Base-by-base conservation (phyloP, 202 grass and related monocot species). In the Carex sylvatica region DNA sequence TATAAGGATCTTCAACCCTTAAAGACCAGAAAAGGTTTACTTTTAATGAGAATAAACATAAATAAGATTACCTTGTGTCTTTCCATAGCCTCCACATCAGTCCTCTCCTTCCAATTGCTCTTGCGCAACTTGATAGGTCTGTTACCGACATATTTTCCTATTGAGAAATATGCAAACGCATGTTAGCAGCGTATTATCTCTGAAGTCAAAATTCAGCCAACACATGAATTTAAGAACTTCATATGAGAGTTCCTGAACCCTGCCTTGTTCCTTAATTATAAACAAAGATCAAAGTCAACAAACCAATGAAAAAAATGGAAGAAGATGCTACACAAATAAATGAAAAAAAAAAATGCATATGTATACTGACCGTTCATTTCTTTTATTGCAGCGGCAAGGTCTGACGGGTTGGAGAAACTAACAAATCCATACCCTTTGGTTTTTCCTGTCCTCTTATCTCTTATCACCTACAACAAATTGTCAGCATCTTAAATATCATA, bases 21-120 rank as follows among this genome's bases (percentile, higher is more conserved):
- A n/a, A 86, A 18, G 77, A 55, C n/a, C 20, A 26, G 78, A 10
- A 9, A 6, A 61, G 72, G 13, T n/a, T 76, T 40, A 31, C 2
- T 0, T 67, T 46, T 70, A 70, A 46, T 65, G 31, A 52, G 14
- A 65, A 69, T 15, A 84, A 82, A 38, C 35, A 82, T 82, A 92
- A 46, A 51, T 15, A 20, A 33, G 13, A 46, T 65, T 65, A 94
- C 95, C 90, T 93, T 98, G 84, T 98, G 89, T 78, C 92, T 93
- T 88, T 92, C 40, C 67, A 98, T 74, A 86, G 92, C 96, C 23
- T 95, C 96, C 68, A 84, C 89, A 87, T 98, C 96, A 31, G 96
- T 98, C 78, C 96, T 90, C 86, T 98, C 96, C 83, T 90, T 98
- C 96, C 96, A 98, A 78, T 87, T 98, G 85, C 96, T 98, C 83